Evolutionary conservation across 225 moss, liverwort and hornwort genomes (phyloP).

Genomic region (Polytrichum formosum): DNA sequence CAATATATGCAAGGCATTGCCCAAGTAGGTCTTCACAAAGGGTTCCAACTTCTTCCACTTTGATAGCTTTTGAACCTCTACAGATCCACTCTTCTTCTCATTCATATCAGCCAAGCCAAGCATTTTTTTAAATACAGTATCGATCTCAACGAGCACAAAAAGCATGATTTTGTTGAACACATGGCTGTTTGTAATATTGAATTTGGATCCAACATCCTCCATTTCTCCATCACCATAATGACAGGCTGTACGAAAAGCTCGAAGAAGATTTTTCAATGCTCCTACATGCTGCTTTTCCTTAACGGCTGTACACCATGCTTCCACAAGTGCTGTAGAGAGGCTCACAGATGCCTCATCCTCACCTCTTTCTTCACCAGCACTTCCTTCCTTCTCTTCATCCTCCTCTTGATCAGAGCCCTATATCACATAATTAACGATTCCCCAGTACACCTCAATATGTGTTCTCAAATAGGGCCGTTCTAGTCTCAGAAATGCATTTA

Average conservation of each 20-base stretch:
- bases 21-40: conserved; percentile 72
- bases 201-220: conserved; percentile 63
- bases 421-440: background rate
- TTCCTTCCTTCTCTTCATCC: conserved; percentile 38
- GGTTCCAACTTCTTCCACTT: conserved; percentile 89
- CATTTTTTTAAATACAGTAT: conserved; percentile 65
- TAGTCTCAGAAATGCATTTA: no score
- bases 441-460: no score
- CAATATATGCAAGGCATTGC: conserved; percentile 83
- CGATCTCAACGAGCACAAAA: conserved; percentile 80
- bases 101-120: conserved; percentile 46
- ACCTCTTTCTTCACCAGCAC: conserved; percentile 19
- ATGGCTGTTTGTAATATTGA: conserved; percentile 75
- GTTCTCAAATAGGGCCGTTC: no score
- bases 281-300: conserved; percentile 68
- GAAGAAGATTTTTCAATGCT: conserved; percentile 71
- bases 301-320: conserved; percentile 80
- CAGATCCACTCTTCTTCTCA: conserved; percentile 53
- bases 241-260: conserved; percentile 90
- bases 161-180: conserved; percentile 99
- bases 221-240: conserved; percentile 88
- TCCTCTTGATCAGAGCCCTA: conserved; percentile 54
- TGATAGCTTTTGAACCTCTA: conserved; percentile 66
- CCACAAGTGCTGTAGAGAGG: conserved; percentile 68
- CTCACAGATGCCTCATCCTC: conserved; percentile 36